These are phyloP conservation scores for Smallanthus sonchifolius DNA, from an alignment of 129 eudicot species.

Conservation along the genomic window DNA sequence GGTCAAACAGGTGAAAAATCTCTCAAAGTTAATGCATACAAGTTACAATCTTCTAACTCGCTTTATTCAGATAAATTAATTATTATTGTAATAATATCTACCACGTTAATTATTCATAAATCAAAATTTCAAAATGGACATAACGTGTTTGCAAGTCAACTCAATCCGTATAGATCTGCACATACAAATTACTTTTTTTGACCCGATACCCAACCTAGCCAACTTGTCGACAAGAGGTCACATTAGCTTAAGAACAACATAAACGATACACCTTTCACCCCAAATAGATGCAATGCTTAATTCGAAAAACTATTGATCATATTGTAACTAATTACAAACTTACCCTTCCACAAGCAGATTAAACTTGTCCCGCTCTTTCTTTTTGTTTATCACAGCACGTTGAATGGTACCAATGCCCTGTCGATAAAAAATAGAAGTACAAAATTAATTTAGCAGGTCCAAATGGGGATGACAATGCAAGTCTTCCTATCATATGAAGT, in stretches of 20 bases:
- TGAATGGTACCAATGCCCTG: conserved; percentile 83
- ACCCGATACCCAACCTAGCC: too few relatives aligned
- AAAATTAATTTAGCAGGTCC: not conserved
- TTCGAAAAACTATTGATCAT: not conserved
- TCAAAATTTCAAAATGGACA: too few relatives aligned
- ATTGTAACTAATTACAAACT: conserved; percentile 21
- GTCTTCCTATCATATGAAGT: not conserved
- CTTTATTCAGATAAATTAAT: not conserved
- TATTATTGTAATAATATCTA: not conserved
- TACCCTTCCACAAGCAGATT: conserved; percentile 84
- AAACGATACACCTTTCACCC: too few relatives aligned
- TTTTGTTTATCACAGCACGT: conserved; percentile 65
- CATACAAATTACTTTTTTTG: too few relatives aligned
- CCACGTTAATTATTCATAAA: too few relatives aligned
- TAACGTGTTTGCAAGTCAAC: too few relatives aligned
- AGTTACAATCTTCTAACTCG: not conserved
- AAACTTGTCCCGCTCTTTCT: conserved; percentile 31
- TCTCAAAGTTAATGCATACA: not conserved
- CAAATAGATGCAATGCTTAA: too few relatives aligned
- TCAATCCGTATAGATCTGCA: too few relatives aligned
- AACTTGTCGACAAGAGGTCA: too few relatives aligned
- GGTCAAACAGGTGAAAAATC: not conserved
- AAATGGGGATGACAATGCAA: not conserved
- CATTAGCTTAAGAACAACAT: too few relatives aligned
- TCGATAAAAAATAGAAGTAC: not conserved